phyloP scores from a whole-genome alignment of 345 rosid genomes.

The Hibiscus trionum region DNA sequence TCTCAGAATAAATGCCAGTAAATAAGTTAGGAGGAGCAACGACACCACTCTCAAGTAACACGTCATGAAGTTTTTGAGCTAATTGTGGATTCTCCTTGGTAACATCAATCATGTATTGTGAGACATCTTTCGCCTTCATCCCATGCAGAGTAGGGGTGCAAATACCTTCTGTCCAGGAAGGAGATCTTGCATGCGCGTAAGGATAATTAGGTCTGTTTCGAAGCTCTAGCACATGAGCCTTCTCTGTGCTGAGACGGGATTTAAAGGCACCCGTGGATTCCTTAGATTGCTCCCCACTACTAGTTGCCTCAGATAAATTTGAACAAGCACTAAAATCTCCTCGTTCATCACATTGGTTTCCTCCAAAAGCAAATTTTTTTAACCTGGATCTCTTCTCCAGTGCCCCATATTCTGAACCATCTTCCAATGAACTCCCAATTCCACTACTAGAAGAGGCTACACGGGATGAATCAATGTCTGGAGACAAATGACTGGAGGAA shows the following conservation, averaged over 20 bases:
- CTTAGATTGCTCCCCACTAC: conserved; percentile 33
- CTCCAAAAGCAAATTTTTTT: conserved; percentile 22
- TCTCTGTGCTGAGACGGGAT: conserved; percentile 25
- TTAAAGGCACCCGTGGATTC: conserved; percentile 21
- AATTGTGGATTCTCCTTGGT: conserved; percentile 90
- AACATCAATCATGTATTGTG: conserved; percentile 89
- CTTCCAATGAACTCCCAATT: conserved; percentile 56
- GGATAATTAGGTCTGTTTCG: conserved; percentile 44
- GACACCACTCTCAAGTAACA: conserved; percentile 88
- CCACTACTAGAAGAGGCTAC: conserved; percentile 64
- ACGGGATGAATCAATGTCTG: conserved; percentile 56
- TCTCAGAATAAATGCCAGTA: conserved; percentile 52
- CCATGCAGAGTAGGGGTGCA: conserved; percentile 72
- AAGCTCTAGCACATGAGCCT: conserved; percentile 24
- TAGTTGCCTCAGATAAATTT: conserved; percentile 17
- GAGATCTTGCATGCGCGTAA: conserved; percentile 61
- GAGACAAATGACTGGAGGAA: conserved; percentile 57
- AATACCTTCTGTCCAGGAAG: conserved; percentile 98
- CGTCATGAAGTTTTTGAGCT: conserved; percentile 89
- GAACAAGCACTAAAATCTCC: conserved; percentile 24
- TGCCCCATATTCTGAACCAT: conserved; percentile 47
- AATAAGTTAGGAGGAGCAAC: conserved; percentile 81
- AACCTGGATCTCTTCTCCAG: conserved; percentile 39
- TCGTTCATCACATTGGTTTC: conserved; percentile 34
- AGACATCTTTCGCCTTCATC: conserved; percentile 94